Evolutionary conservation across 225 moss, liverwort and hornwort genomes (phyloP), one percentile per base, ranked within the genome.

Genomic region (Bryum argenteum): DNA sequence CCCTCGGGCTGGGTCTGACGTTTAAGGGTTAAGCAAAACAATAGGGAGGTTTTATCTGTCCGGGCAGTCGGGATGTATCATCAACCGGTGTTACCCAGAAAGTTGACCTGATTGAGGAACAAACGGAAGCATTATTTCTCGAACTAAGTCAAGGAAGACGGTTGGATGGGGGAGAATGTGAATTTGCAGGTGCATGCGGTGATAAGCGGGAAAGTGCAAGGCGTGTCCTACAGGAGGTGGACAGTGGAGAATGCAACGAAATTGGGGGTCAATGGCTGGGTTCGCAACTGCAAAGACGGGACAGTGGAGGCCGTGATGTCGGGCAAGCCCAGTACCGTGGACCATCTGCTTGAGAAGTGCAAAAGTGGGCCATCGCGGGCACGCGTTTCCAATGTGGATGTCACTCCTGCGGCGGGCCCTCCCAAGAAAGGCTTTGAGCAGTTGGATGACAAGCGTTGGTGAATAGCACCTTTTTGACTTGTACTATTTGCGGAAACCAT

Each of bases 201-300:
- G 42, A 57, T 84, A 8, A 78, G 71, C 69, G 81, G 84, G 51
- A 79, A 76, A 69, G 71, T 87, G 74, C 87, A 74, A 56, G 79
- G 84, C 10, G 71, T 79, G 38, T 51, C 39, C 38, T 81, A 65
- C 58, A 55, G 81, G 48, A 87, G 62, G 44, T 87, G 84, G 87
- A 66, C 41, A 2, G 69, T 54, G 24, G 81, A 87, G 59, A 81
- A 73, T 6, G 81, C 74, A 10, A 71, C 63, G 16, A 84, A 45
- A 11, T 21, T 87, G 74, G 48, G 28, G 16, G 41, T 87, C 38
- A 77, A 79, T 52, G 84, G 87, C 26, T 87, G 87, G 84, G 81
- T 81, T 17, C 78, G 71, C 9, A 87, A 75, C 18, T 79, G 79
- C 77, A 79, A 69, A 52, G 79, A 77, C 54, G 84, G 83, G 45